Conservation (phyloP, 1,284 basidiomycete genomes). For the Thecaphora thlaspeos region DNA sequence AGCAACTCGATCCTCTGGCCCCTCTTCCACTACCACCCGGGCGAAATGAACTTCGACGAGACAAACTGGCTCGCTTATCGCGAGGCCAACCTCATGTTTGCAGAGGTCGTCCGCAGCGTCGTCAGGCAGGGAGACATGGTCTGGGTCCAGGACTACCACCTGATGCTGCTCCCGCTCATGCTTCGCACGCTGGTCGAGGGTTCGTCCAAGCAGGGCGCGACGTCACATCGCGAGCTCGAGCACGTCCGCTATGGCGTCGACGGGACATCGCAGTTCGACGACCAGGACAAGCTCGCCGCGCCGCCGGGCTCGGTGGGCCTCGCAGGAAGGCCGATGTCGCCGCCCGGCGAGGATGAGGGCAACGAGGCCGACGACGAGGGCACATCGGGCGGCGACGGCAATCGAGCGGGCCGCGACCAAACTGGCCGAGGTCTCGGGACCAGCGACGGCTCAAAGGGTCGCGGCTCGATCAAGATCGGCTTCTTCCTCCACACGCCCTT, state of each 20-base stretch:
- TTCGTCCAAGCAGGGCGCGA: conserved; percentile 59
- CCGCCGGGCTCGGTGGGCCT: conserved; percentile 11
- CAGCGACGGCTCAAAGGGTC: conserved; percentile 41
- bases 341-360: neutral
- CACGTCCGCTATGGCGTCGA: conserved; percentile 49
- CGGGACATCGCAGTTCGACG: conserved; percentile 43
- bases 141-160: conserved; percentile 70
- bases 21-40: conserved; percentile 88
- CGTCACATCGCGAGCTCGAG: conserved; percentile 48
- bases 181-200: conserved; percentile 79
- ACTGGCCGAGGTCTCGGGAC: conserved; percentile 36
- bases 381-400: too few relatives aligned
- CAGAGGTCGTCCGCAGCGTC: conserved; percentile 78
- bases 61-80: conserved; percentile 97
- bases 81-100: conserved; percentile 92
- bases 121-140: conserved; percentile 80
- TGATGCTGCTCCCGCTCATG: conserved; percentile 96
- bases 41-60: conserved; percentile 93
- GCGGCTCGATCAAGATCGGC: conserved; percentile 66
- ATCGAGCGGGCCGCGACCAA: conserved; percentile 7
- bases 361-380: neutral
- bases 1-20: conserved; percentile 99
- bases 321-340: neutral
- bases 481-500: conserved; percentile 99
- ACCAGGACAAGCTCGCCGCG: conserved; percentile 42